phyloP scores from a whole-genome alignment of 305 asterid species.

The Solanum hybrid region DNA sequence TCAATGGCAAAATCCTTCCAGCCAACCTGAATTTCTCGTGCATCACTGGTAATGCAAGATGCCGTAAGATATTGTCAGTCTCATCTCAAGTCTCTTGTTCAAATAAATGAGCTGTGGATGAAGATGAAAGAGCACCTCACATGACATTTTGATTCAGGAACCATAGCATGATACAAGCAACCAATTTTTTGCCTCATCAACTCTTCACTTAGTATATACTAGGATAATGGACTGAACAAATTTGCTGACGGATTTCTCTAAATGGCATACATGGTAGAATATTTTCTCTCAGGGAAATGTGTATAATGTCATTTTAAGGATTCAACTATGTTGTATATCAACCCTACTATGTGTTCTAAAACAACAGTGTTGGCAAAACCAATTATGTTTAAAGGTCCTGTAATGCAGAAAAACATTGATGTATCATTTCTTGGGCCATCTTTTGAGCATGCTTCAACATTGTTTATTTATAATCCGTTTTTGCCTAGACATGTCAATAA shows the following conservation, averaged over 20 bases:
- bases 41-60: not conserved
- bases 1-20: not conserved
- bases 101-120: not conserved
- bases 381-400: not conserved
- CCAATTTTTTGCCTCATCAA: not conserved
- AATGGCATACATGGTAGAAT: not conserved
- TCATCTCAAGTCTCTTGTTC: not conserved
- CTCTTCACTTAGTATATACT: not conserved
- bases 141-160: not conserved
- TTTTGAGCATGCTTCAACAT: not conserved
- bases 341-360: not conserved
- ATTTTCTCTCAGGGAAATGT: not conserved
- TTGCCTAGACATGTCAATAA: not conserved
- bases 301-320: not conserved
- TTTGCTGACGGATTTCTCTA: not conserved
- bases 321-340: not conserved
- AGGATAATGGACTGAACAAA: not conserved
- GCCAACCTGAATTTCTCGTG: not conserved
- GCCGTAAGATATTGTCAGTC: not conserved
- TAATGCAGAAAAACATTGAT: not conserved
- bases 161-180: not conserved
- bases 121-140: not conserved
- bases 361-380: not conserved
- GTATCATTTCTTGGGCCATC: not conserved
- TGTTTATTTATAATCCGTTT: not conserved